phyloP scores from a whole-genome alignment of 2,329 filamentous ascomycete species.

The Pestalotiopsis sp. region DNA sequence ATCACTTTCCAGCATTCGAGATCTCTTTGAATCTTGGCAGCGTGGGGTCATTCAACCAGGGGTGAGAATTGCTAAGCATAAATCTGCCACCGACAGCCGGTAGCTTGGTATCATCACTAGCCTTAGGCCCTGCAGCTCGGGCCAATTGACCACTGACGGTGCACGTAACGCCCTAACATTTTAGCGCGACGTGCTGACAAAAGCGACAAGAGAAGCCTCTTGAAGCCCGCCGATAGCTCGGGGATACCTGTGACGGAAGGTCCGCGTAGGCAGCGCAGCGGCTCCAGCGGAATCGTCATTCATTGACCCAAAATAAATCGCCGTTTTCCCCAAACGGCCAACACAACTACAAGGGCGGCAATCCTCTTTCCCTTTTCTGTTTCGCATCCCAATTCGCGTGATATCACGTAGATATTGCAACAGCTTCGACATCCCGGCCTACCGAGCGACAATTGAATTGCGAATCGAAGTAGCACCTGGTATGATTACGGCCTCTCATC shows the following conservation, averaged over 20 bases:
- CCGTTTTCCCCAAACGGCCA: neutral
- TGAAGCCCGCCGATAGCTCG: conserved; percentile 1
- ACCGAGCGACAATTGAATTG: conserved; percentile 30
- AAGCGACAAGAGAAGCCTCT: neutral
- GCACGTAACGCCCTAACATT: neutral
- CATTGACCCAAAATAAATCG: conserved; percentile 1
- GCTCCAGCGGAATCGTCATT: conserved; percentile 6
- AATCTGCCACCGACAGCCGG: neutral
- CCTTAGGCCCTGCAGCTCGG: neutral
- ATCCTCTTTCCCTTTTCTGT: neutral
- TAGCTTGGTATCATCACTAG: too few relatives aligned
- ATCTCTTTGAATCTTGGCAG: neutral
- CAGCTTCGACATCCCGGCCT: conserved; percentile 3
- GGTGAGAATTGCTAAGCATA: neutral
- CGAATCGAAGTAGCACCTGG: conserved; percentile 19
- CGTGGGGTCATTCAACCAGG: neutral
- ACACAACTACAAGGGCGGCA: neutral
- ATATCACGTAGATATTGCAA: conserved; percentile 26
- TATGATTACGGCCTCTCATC: conserved; percentile 29
- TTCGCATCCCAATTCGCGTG: neutral
- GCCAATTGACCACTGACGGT: neutral
- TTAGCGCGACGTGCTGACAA: neutral
- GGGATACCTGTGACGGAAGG: conserved; percentile 4
- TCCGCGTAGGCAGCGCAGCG: neutral
- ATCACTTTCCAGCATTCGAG: neutral